Percentiles rank a stretch among this genome's conserved stretches.
Evolutionary conservation across 345 rosid genomes (phyloP).

Genomic region (Theobroma cacao): DNA sequence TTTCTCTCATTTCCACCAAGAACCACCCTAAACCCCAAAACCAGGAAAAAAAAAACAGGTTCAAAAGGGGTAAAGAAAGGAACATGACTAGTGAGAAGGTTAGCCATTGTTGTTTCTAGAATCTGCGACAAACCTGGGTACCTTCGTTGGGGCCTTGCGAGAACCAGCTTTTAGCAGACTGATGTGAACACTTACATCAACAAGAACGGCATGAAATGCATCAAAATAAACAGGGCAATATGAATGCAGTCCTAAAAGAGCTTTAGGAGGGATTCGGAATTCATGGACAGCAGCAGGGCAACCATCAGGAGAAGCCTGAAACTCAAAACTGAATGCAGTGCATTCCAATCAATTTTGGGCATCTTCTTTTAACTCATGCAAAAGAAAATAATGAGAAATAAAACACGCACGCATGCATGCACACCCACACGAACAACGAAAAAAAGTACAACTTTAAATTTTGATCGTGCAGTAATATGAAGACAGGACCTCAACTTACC

Average conservation of each 20-base stretch:
- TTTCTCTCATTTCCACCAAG: not conserved
- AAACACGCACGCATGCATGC: not conserved
- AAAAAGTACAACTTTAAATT: not conserved
- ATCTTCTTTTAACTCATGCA: conserved; percentile 4
- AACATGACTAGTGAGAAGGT: not conserved
- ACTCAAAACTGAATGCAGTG: conserved; percentile 44
- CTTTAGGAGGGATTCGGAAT: conserved; percentile 87
- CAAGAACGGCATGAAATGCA: conserved; percentile 73
- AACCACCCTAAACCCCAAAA: not conserved
- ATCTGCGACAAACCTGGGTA: conserved; percentile 58
- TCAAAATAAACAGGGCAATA: conserved; percentile 95
- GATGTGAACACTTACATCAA: conserved; percentile 78
- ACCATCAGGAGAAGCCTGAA: conserved; percentile 52
- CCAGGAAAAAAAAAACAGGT: conserved; percentile 2
- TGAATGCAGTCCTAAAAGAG: conserved; percentile 89
- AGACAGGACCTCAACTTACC: conserved; percentile 32
- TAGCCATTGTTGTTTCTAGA: conserved; percentile 13
- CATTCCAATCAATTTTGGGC: conserved; percentile 3
- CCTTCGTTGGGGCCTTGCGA: conserved; percentile 32
- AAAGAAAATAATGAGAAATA: not conserved
- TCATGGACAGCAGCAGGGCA: conserved; percentile 73
- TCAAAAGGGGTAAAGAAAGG: not conserved
- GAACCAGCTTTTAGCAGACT: conserved; percentile 63
- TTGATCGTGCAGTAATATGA: no score
- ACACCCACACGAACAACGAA: not conserved